A percentile compares a stretch with the other conserved stretches of the same genome.
phyloP scores from a whole-genome alignment of 176 grass and related monocot species.

The Avena sativa region DNA sequence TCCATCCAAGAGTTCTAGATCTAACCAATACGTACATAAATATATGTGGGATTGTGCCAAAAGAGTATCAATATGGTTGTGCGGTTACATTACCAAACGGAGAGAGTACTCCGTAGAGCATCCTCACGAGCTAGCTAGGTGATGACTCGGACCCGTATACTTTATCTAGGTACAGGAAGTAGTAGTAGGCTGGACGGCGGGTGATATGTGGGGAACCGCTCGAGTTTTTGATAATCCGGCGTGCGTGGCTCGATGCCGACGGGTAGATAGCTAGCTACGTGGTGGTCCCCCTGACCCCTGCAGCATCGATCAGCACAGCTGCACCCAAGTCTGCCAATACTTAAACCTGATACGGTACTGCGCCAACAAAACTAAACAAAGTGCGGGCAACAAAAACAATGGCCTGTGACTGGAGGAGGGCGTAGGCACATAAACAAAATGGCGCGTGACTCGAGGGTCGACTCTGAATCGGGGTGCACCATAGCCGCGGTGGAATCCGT shows the following conservation, averaged over 20 bases:
- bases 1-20: too few species aligned
- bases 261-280: background rate
- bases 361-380: background rate
- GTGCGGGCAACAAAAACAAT: background rate
- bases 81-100: too few species aligned
- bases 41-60: too few species aligned
- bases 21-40: too few species aligned
- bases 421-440: background rate
- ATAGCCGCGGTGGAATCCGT: background rate
- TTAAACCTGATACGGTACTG: background rate
- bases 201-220: slow-evolving; percentile 27
- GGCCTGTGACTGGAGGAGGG: background rate
- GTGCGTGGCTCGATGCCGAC: slow-evolving; percentile 28
- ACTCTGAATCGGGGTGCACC: slow-evolving; percentile 8
- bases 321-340: background rate
- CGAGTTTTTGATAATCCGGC: background rate
- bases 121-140: background rate
- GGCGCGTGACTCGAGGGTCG: background rate
- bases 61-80: too few species aligned
- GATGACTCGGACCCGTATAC: background rate
- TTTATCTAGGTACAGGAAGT: background rate
- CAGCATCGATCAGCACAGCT: background rate
- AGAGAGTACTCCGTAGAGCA: background rate
- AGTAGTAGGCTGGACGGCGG: background rate
- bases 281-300: background rate